phyloP scores from a whole-genome alignment of 768 basidiomycete species.

The Boletus sensibilis region DNA sequence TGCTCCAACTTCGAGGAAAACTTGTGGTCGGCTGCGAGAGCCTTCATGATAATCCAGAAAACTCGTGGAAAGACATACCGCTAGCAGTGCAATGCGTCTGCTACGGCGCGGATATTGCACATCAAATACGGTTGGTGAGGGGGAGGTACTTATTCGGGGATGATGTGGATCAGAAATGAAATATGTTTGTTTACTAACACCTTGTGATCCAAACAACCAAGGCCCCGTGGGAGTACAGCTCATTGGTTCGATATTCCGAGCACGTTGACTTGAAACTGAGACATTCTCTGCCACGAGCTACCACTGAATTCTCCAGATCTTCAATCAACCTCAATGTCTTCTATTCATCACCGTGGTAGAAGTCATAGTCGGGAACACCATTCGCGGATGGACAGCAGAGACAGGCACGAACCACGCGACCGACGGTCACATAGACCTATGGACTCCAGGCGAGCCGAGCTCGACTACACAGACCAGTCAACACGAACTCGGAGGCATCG shows the following conservation, averaged over 20 bases:
- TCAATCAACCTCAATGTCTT: constrained; percentile 17
- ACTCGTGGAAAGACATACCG: constrained; percentile 17
- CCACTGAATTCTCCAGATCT: not conserved
- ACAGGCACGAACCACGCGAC: constrained; percentile 20
- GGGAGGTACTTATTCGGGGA: constrained; percentile 17
- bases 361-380: constrained; percentile 21
- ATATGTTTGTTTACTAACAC: constrained; percentile 27
- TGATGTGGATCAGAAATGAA: constrained; percentile 16
- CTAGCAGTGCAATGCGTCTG: constrained; percentile 12
- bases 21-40: constrained; percentile 26
- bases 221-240: not conserved
- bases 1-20: constrained; percentile 19
- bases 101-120: constrained; percentile 31
- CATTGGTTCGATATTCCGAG: constrained; percentile 1
- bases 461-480: constrained; percentile 7
- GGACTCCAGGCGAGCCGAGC: constrained; percentile 12
- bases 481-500: constrained; percentile 4
- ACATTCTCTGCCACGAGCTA: not conserved
- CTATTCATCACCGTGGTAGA: constrained; percentile 23
- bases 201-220: constrained; percentile 30
- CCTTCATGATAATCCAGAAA: constrained; percentile 11
- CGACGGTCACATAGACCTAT: constrained; percentile 17
- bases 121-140: constrained; percentile 13
- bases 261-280: not conserved
- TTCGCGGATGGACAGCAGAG: constrained; percentile 12